Evolutionary conservation across 2,329 filamentous ascomycete genomes (phyloP).

Genomic region (Alternaria brassicicola): DNA sequence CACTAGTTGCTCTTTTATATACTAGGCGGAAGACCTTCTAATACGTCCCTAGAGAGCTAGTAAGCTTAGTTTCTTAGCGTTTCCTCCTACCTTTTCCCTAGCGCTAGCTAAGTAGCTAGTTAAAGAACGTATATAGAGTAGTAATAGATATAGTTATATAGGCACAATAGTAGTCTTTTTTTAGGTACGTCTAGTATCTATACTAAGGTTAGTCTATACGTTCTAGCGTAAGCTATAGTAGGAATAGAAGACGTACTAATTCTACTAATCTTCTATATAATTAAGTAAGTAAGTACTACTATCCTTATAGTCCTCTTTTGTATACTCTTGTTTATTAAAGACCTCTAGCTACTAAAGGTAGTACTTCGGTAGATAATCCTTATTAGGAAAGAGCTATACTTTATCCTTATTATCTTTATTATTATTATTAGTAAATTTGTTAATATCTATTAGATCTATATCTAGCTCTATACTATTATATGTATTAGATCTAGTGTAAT

Average conservation of each 20-base stretch:
- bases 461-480: conserved; percentile 14
- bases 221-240: conserved; percentile 9
- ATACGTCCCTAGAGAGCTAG: conserved; percentile 22
- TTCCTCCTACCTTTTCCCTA: conserved; percentile 16
- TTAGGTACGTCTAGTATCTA: conserved; percentile 19
- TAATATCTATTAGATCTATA: conserved; percentile 16
- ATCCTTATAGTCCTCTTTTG: conserved; percentile 27
- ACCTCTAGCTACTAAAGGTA: conserved; percentile 20
- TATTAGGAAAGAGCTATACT: conserved; percentile 11
- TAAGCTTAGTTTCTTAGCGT: conserved; percentile 17
- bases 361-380: conserved; percentile 23
- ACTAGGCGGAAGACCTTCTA: conserved; percentile 24
- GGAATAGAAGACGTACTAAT: conserved; percentile 20
- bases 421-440: conserved; percentile 6
- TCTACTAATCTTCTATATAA: conserved; percentile 26
- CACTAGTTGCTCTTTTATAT: conserved; percentile 19
- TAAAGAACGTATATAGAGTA: conserved; percentile 24
- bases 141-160: conserved; percentile 14
- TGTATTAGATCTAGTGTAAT: conserved; percentile 17
- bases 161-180: conserved; percentile 7
- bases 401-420: conserved; percentile 12
- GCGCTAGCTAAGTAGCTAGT: conserved; percentile 18
- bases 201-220: conserved; percentile 9
- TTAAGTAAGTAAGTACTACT: conserved; percentile 23
- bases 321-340: conserved; percentile 23